Evolutionary conservation across 441 rosid species (phyloP).

Genomic region (Gossypium aridum): DNA sequence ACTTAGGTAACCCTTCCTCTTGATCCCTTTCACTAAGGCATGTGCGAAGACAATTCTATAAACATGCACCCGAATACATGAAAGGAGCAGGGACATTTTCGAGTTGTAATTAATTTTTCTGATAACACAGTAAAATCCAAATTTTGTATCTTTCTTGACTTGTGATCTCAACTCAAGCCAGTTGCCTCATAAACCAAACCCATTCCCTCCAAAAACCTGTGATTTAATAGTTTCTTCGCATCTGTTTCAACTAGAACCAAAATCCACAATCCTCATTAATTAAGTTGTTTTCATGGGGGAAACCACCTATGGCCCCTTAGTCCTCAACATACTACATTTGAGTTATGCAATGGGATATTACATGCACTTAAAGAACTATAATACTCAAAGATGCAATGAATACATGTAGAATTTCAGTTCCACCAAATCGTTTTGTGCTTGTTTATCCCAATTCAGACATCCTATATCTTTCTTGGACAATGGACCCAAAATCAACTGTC

Average conservation of each 20-base stretch:
- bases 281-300: background rate
- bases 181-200: background rate
- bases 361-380: background rate
- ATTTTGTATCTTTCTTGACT: background rate
- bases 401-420: background rate
- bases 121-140: background rate
- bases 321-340: background rate
- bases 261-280: background rate
- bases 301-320: background rate
- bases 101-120: background rate
- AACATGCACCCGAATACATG: background rate
- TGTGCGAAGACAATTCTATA: background rate
- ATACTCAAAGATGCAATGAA: background rate
- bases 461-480: constrained; percentile 6
- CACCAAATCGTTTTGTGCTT: background rate
- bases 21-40: background rate
- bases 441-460: background rate
- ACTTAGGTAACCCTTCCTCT: constrained; percentile 4
- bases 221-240: background rate
- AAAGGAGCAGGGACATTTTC: background rate
- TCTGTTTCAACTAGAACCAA: background rate
- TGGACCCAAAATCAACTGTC: background rate
- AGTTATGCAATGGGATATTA: background rate
- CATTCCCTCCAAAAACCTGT: background rate
- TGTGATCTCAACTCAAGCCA: background rate